Evolutionary conservation across 345 rosid species (phyloP).

Genomic region (Gossypium arboreum): DNA sequence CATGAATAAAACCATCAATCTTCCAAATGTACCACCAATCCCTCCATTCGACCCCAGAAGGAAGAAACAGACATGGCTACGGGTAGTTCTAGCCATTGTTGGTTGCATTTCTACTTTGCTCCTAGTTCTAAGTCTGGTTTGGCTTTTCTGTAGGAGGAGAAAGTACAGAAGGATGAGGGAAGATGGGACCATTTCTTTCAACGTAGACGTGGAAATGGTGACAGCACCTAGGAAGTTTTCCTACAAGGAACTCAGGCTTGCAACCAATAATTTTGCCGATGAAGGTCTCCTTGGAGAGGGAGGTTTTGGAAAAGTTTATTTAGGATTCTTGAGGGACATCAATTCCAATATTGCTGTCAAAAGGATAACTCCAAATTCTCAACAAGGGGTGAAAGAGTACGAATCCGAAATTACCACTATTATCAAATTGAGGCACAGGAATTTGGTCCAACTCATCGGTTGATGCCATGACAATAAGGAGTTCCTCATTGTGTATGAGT

Average conservation of each 20-base stretch:
- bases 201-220: conserved; percentile 45
- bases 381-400: conserved; percentile 31
- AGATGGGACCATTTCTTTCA: conserved; percentile 20
- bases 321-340: neutral
- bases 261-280: conserved; percentile 26
- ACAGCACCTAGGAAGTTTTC: conserved; percentile 51
- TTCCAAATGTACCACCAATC: neutral
- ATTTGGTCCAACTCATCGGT: conserved; percentile 63
- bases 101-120: conserved; percentile 2
- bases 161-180: conserved; percentile 5
- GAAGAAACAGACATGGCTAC: neutral
- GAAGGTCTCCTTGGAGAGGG: neutral
- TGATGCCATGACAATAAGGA: conserved; percentile 61
- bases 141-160: conserved; percentile 16
- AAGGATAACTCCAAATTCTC: neutral
- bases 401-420: conserved; percentile 43
- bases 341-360: conserved; percentile 9
- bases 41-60: neutral
- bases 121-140: neutral
- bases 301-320: conserved; percentile 3
- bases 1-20: neutral
- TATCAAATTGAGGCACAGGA: conserved; percentile 52
- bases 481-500: conserved; percentile 60
- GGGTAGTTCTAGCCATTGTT: conserved; percentile 2
- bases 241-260: conserved; percentile 34